phyloP scores from a whole-genome alignment of 108 stramenopile species.

The Fragilariopsis cylindrus region DNA sequence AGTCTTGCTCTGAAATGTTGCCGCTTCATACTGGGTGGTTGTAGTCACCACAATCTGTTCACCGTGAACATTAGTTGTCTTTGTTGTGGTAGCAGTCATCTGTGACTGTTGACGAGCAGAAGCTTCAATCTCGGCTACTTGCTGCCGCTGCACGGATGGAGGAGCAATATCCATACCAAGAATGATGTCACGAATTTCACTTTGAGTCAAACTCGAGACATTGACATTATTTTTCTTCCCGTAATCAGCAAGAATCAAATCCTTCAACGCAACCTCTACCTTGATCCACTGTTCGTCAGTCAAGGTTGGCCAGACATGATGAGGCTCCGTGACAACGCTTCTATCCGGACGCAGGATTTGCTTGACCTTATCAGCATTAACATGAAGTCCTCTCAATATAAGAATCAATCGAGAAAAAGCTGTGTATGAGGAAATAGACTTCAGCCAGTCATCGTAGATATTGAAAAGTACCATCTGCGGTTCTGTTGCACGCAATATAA shows the following conservation, averaged over 20 bases:
- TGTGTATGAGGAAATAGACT: constrained; percentile 97
- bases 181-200: constrained; percentile 99
- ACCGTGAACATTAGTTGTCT: constrained; percentile 98
- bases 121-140: constrained; percentile 99
- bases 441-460: constrained; percentile 99
- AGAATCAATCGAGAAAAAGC: constrained; percentile 98
- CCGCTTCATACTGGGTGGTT: constrained; percentile 96
- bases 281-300: constrained; percentile 99
- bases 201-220: constrained; percentile 97
- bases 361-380: constrained; percentile 95
- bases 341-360: constrained; percentile 97
- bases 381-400: constrained; percentile 97
- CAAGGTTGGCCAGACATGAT: constrained; percentile 98
- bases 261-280: constrained; percentile 98
- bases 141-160: constrained; percentile 97
- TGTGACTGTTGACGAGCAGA: constrained; percentile 96
- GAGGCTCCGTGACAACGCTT: constrained; percentile 96
- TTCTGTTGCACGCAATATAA: constrained; percentile 97
- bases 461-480: constrained; percentile 99
- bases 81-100: constrained; percentile 96
- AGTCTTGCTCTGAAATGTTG: constrained; percentile 96
- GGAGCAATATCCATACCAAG: constrained; percentile 99
- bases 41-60: constrained; percentile 99
- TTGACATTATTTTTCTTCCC: constrained; percentile 99
- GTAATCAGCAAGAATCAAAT: constrained; percentile 98